A percentile compares a stretch with the other conserved stretches of the same genome.
Evolutionary conservation across 2,329 filamentous ascomycete genomes (phyloP).

Genomic region (Fusarium drepaniforme): DNA sequence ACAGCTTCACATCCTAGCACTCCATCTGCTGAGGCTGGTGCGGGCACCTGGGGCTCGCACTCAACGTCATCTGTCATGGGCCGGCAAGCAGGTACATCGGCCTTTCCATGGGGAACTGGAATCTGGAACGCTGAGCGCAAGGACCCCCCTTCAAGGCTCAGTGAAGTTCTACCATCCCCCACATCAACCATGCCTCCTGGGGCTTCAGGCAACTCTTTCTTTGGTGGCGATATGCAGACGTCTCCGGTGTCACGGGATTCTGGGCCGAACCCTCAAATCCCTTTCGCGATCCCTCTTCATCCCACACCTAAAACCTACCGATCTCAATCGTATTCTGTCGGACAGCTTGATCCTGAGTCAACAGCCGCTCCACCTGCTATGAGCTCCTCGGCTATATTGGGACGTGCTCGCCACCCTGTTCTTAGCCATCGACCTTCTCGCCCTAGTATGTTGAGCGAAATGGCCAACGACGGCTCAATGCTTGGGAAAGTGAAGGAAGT

Average conservation of each 20-base stretch:
- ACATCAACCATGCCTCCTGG: slow-evolving; percentile 70
- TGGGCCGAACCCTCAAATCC: slow-evolving; percentile 74
- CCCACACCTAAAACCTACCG: slow-evolving; percentile 93
- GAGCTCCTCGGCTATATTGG: slow-evolving; percentile 62
- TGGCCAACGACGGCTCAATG: slow-evolving; percentile 72
- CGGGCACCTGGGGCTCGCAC: slow-evolving; percentile 68
- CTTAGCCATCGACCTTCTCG: slow-evolving; percentile 86
- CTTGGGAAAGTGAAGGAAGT: slow-evolving; percentile 78
- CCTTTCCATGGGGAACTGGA: slow-evolving; percentile 81
- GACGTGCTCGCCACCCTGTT: slow-evolving; percentile 71
- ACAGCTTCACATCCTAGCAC: slow-evolving; percentile 85
- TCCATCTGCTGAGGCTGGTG: slow-evolving; percentile 74
- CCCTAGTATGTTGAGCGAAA: slow-evolving; percentile 80
- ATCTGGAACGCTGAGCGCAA: slow-evolving; percentile 87
- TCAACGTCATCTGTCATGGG: slow-evolving; percentile 61
- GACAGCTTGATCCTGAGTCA: slow-evolving; percentile 82
- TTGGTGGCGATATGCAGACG: slow-evolving; percentile 63
- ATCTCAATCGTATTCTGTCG: slow-evolving; percentile 96
- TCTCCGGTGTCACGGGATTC: slow-evolving; percentile 65
- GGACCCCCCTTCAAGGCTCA: slow-evolving; percentile 79
- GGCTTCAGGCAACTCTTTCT: slow-evolving; percentile 60
- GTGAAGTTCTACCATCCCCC: slow-evolving; percentile 81
- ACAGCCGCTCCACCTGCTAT: slow-evolving; percentile 52
- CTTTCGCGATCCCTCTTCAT: slow-evolving; percentile 88
- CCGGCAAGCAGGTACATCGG: slow-evolving; percentile 59